Base-by-base conservation (phyloP, 352 stramenopile genomes). In the Thraustochytrium sp. region DNA sequence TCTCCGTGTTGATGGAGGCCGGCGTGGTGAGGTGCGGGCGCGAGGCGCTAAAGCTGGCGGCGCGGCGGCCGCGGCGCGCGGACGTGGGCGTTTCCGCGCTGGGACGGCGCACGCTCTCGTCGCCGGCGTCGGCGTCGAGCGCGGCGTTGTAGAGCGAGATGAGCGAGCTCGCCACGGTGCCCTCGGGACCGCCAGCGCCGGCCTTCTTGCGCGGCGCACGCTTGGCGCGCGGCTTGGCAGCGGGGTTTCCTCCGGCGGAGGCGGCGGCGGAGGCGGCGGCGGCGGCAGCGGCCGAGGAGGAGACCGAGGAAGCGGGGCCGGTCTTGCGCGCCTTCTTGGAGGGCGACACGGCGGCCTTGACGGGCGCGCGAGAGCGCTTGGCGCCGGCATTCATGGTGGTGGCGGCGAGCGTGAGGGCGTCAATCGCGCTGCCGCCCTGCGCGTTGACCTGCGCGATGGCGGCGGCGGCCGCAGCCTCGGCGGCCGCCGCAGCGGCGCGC, bases 1-100 rank as follows among this genome's bases (percentile, higher is more conserved):
- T 18, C 18, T 54, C 44, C 0, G 68, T 80, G 31, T 44, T 23
- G 31, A 80, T 80, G 5, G 68, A 80, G 0, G 31, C 48, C 11
- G 68, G 68, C 42, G 68, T 42, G 23, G 68, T 44, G 2, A 80
- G 48, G 29, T 80, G 31, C 5, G 68, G 68, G n/a, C 68, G 68
- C 23, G 68, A 80, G 26, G 68, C 68, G 18, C 31, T 61, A 72
- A 80, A 80, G 49, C 68, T 80, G 18, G 68, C 31, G 0, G 44
- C 68, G 29, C 68, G 38, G 11, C n/a, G 26, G 26, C 23, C 36
- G 13, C 40, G 31, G 11, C 13, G 5, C 11, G 5, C 40, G 9
- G 63, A 21, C 36, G n/a, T 23, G 26, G 16, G n/a, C 4, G 37
- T 23, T 16, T 40, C 36, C 18, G 8, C 34, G 23, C 55, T 75